Percentiles rank a stretch among this genome's conserved stretches.
Conservation (phyloP, 257 asterid genomes). For the Jacaranda mimosifolia region DNA sequence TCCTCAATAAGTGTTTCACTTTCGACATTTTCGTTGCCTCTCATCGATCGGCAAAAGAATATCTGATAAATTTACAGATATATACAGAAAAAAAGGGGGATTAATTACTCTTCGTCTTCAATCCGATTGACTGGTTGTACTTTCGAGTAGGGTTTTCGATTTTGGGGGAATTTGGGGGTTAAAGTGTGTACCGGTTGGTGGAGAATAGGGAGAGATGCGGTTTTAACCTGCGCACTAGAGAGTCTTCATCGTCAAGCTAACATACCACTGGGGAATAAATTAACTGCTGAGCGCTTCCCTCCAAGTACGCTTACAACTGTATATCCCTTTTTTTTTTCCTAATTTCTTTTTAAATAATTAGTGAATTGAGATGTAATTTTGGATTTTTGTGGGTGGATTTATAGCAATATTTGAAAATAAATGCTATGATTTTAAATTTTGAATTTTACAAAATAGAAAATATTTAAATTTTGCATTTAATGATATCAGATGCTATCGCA, state of each 20-base stretch:
- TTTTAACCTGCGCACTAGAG: slow-evolving; percentile 38
- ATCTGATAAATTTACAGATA: slow-evolving; percentile 30
- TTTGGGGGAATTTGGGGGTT: slow-evolving; percentile 16
- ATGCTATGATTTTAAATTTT: not conserved
- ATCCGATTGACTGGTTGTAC: slow-evolving; percentile 31
- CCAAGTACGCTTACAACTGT: slow-evolving; percentile 29
- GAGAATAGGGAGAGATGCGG: slow-evolving; percentile 32
- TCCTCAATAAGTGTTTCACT: slow-evolving; percentile 91
- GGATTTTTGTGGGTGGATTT: not conserved
- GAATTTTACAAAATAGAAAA: no score
- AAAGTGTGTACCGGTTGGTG: slow-evolving; percentile 47
- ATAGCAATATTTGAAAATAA: not conserved
- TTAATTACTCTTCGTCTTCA: slow-evolving; percentile 6
- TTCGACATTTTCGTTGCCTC: slow-evolving; percentile 76
- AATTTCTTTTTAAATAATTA: not conserved
- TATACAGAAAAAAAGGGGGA: slow-evolving; percentile 25
- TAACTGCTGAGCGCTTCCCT: slow-evolving; percentile 47
- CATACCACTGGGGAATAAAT: slow-evolving; percentile 35
- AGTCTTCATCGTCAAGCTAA: slow-evolving; percentile 52
- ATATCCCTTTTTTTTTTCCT: not conserved
- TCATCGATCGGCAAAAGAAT: slow-evolving; percentile 56
- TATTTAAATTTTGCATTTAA: no score
- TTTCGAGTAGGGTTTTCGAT: slow-evolving; percentile 33
- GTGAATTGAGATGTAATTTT: not conserved
- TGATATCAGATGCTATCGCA: no score